Evolutionary conservation across 2,329 filamentous ascomycete species (phyloP), one percentile per base, ranked within the genome.

Genomic region (Beauveria pseudobassiana): DNA sequence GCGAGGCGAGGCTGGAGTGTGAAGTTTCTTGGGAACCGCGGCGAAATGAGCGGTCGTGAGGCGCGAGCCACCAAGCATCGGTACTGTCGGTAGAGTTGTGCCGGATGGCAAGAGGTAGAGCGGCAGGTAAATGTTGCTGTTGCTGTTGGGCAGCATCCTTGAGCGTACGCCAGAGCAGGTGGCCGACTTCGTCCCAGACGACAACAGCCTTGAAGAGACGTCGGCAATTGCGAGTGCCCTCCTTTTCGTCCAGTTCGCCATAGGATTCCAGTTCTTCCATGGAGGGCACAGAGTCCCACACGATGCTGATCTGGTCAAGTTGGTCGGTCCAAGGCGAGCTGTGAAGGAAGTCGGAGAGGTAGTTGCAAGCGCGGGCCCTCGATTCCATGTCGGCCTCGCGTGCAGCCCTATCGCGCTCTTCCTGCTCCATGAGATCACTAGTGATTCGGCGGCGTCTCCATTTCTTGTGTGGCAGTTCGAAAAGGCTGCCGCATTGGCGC

Each of bases 141-240:
- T 68, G 4, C 34, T 38, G 34, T 38, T 12, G 64, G 14, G 62
- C 57, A 16, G 64, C 51, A 8, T 60, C 65, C 46, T 63, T 62
- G 24, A 71, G 66, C 22, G 63, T 64, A 65, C 69, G 65, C 73
- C 73, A 75, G 42, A 75, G 68, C 40, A 69, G 68, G 57, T 69
- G 71, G 42, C 73, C 73, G 34, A 75, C 67, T 45, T 74, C 70
- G 60, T 75, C 73, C 73, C 73, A 75, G 42, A 75, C 70, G 45
- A 75, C 73, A 12, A 71, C 70, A 28, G 73, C 73, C 64, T 73
- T 75, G 70, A 75, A 75, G 5, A 75, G 67, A 16, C 70, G 69
- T 40, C 73, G 69, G 63, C 73, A 75, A 45, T 71, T 72, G 43
- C 69, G 69, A 3, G 73, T 75, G 61, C 73, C 73, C 46, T 74